phyloP scores from a whole-genome alignment of 331 rosid genomes.

The Ulmus americana region DNA sequence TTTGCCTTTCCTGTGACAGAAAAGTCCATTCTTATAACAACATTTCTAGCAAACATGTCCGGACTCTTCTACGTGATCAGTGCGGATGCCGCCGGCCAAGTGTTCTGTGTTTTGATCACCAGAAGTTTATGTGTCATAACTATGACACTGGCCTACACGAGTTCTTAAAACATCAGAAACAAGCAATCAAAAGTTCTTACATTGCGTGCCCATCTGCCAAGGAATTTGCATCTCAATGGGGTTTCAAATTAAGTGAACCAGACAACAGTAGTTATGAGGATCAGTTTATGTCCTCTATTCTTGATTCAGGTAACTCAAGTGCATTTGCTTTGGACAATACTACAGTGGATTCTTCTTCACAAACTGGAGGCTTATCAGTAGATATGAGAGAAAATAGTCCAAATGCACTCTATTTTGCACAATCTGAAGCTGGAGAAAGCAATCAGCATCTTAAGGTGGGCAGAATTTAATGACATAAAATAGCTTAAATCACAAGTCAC shows the following conservation, averaged over 20 bases:
- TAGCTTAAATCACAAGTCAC: background rate
- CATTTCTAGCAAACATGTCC: slow-evolving; percentile 58
- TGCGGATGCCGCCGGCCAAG: slow-evolving; percentile 47
- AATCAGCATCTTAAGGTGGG: slow-evolving; percentile 48
- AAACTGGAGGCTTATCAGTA: slow-evolving; percentile 14
- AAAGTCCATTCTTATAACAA: slow-evolving; percentile 81
- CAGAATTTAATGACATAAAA: slow-evolving; percentile 3
- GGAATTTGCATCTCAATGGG: slow-evolving; percentile 75
- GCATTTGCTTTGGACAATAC: slow-evolving; percentile 12
- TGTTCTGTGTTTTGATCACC: slow-evolving; percentile 56
- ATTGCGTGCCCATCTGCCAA: slow-evolving; percentile 72
- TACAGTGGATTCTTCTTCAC: slow-evolving; percentile 21
- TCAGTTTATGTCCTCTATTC: slow-evolving; percentile 33
- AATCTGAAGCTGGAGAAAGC: slow-evolving; percentile 35
- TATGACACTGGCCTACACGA: slow-evolving; percentile 58
- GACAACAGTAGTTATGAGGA: slow-evolving; percentile 31
- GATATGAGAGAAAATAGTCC: slow-evolving; percentile 13
- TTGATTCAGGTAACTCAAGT: slow-evolving; percentile 39
- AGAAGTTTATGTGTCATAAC: slow-evolving; percentile 47
- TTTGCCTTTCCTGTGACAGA: slow-evolving; percentile 82
- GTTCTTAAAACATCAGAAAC: slow-evolving; percentile 41
- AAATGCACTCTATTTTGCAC: slow-evolving; percentile 8
- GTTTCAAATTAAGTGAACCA: slow-evolving; percentile 40
- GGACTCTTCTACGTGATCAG: slow-evolving; percentile 52
- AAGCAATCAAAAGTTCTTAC: slow-evolving; percentile 45